Evolutionary conservation across 23 red algal genomes (phyloP).

Genomic region (Gracilaria caudata): DNA sequence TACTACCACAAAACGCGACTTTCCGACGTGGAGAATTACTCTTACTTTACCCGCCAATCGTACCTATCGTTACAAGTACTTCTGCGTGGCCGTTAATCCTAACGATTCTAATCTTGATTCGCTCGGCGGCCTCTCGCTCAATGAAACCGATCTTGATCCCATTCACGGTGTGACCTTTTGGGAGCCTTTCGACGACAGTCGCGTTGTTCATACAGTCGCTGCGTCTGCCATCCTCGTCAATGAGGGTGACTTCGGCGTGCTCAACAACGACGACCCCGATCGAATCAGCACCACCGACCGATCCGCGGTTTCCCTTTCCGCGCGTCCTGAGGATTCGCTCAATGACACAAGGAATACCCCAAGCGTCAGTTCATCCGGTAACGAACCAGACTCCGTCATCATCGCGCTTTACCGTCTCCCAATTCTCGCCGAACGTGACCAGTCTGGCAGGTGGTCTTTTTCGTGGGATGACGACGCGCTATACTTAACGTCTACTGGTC

Average conservation of each 20-base stretch:
- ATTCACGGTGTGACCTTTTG: constrained; percentile 17
- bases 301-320: neutral
- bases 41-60: constrained; percentile 73
- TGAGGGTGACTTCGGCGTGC: constrained; percentile 81
- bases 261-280: constrained; percentile 62
- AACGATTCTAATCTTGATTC: constrained; percentile 13
- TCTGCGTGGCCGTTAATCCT: constrained; percentile 36
- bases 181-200: constrained; percentile 90
- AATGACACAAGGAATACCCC: constrained; percentile 8
- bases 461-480: constrained; percentile 98
- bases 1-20: constrained; percentile 43
- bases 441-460: constrained; percentile 74
- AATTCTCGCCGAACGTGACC: constrained; percentile 78
- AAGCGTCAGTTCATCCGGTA: neutral
- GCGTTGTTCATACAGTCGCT: constrained; percentile 66
- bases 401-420: constrained; percentile 97
- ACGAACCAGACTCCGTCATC: constrained; percentile 64
- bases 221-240: constrained; percentile 77
- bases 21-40: constrained; percentile 68
- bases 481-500: constrained; percentile 91
- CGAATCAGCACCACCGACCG: constrained; percentile 66
- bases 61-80: constrained; percentile 89
- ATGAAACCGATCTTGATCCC: constrained; percentile 5
- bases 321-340: constrained; percentile 15
- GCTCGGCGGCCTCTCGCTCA: neutral